Evolutionary conservation across 768 basidiomycete species (phyloP).

Genomic region (Rhizopogon vesiculosus): DNA sequence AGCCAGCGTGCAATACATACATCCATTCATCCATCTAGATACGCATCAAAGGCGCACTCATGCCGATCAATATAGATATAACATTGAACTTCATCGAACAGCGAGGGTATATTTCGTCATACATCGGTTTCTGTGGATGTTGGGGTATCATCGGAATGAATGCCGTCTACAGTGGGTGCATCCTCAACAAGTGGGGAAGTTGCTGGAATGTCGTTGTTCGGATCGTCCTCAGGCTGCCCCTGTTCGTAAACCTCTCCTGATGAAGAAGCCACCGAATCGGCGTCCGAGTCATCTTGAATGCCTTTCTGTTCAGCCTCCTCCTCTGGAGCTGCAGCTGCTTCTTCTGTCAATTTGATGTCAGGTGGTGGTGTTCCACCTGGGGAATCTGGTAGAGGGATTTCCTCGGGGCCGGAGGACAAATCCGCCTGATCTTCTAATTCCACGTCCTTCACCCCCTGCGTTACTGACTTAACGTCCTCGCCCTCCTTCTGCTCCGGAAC

Average conservation of each 20-base stretch:
- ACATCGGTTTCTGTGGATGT: constrained; percentile 1
- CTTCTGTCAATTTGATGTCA: constrained; percentile 8
- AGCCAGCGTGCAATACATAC: constrained; percentile 3
- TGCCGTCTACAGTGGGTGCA: constrained; percentile 2
- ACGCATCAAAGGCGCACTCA: neutral
- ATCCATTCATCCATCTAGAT: constrained; percentile 1
- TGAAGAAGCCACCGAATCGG: constrained; percentile 22
- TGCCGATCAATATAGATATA: neutral
- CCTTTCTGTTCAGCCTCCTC: constrained; percentile 11
- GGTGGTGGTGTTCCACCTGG: constrained; percentile 21
- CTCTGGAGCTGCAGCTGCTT: neutral
- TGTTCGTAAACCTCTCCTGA: constrained; percentile 2
- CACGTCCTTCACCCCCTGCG: constrained; percentile 64
- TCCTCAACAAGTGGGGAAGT: constrained; percentile 3
- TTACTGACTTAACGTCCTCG: constrained; percentile 66
- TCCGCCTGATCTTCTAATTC: constrained; percentile 43
- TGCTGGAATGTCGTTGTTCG: neutral
- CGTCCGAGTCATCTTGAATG: constrained; percentile 3
- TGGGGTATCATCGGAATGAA: constrained; percentile 7
- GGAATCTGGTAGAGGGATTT: constrained; percentile 34
- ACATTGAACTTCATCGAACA: neutral
- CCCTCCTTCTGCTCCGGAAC: constrained; percentile 24
- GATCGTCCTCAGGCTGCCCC: constrained; percentile 1
- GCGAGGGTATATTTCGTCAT: neutral
- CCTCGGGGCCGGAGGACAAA: constrained; percentile 22